phyloP scores from a whole-genome alignment of 495 filamentous ascomycete species.

The Pseudotulostoma volvatum region DNA sequence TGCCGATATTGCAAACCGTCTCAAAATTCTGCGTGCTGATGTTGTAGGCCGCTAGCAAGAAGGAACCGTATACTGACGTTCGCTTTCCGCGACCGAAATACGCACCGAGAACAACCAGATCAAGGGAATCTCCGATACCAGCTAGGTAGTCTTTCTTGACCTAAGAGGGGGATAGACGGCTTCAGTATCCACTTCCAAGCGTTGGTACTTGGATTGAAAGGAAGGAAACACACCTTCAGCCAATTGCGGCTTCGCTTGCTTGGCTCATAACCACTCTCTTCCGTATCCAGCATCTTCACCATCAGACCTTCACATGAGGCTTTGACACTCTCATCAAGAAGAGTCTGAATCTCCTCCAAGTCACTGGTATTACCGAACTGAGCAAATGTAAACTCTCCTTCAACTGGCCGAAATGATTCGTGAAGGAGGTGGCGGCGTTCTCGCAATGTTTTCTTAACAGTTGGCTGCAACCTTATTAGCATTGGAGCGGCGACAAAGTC shows the following conservation, averaged over 20 bases:
- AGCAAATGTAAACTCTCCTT: conserved; percentile 87
- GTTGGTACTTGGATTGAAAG: conserved; percentile 9
- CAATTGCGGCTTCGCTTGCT: conserved; percentile 91
- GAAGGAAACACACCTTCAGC: conserved; percentile 55
- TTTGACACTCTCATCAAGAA: conserved; percentile 87
- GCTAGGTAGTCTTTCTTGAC: conserved; percentile 96
- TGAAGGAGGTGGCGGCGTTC: conserved; percentile 68
- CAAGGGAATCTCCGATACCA: conserved; percentile 86
- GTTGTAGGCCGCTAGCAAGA: conserved; percentile 90
- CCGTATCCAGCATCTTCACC: conserved; percentile 96
- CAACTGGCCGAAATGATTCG: conserved; percentile 52
- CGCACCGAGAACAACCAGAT: conserved; percentile 88
- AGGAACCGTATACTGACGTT: conserved; percentile 86
- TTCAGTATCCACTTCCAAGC: too few species aligned
- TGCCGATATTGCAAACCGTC: conserved; percentile 95
- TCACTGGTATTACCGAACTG: conserved; percentile 76
- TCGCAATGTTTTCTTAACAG: conserved; percentile 73
- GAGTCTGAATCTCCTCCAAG: conserved; percentile 76
- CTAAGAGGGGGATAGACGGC: too few species aligned
- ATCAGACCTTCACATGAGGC: conserved; percentile 92
- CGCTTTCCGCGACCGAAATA: conserved; percentile 92
- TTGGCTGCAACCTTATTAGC: conserved; percentile 29
- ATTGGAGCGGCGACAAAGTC: not conserved
- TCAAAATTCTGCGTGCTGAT: conserved; percentile 61
- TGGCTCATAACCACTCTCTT: conserved; percentile 84